Evolutionary conservation across 2,329 filamentous ascomycete species (phyloP).

Genomic region (Domatiomyces globalis): DNA sequence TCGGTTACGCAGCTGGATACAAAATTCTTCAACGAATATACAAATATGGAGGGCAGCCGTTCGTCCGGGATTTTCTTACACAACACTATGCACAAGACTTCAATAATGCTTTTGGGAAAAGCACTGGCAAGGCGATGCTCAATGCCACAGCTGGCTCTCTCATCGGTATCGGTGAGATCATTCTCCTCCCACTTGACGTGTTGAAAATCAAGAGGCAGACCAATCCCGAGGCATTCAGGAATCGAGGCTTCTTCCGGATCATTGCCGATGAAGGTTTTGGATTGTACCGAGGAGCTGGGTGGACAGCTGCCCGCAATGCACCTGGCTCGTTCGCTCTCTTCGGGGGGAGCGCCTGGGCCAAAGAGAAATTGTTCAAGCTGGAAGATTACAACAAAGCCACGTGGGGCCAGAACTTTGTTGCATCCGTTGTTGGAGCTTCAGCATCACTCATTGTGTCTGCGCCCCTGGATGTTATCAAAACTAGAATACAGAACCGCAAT

Average conservation of each 20-base stretch:
- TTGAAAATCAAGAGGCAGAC: slow-evolving; percentile 99
- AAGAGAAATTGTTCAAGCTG: slow-evolving; percentile 85
- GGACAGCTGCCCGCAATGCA: slow-evolving; percentile 93
- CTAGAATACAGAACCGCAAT: slow-evolving; percentile 94
- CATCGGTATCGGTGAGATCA: slow-evolving; percentile 94
- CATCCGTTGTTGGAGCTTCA: slow-evolving; percentile 86
- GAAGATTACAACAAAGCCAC: slow-evolving; percentile 87
- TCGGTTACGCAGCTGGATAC: slow-evolving; percentile 95
- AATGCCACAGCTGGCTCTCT: slow-evolving; percentile 90
- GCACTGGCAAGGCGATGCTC: slow-evolving; percentile 96
- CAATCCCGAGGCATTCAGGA: slow-evolving; percentile 94
- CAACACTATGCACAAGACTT: slow-evolving; percentile 69
- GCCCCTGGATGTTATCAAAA: slow-evolving; percentile 95
- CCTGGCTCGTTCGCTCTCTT: slow-evolving; percentile 96
- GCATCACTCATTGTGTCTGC: slow-evolving; percentile 94
- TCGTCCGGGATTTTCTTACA: slow-evolving; percentile 77
- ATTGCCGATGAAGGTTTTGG: slow-evolving; percentile 89
- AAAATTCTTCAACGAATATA: slow-evolving; percentile 95
- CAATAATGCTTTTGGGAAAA: slow-evolving; percentile 81
- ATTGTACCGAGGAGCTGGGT: slow-evolving; percentile 89
- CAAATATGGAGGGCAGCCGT: slow-evolving; percentile 96
- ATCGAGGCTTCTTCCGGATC: slow-evolving; percentile 79
- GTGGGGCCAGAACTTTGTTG: slow-evolving; percentile 95
- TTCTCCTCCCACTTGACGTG: slow-evolving; percentile 86
- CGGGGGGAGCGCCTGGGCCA: slow-evolving; percentile 90